A percentile compares a stretch with the other conserved stretches of the same genome.
phyloP scores from a whole-genome alignment of 2,329 filamentous ascomycete species.

The Fusarium mangiferae region DNA sequence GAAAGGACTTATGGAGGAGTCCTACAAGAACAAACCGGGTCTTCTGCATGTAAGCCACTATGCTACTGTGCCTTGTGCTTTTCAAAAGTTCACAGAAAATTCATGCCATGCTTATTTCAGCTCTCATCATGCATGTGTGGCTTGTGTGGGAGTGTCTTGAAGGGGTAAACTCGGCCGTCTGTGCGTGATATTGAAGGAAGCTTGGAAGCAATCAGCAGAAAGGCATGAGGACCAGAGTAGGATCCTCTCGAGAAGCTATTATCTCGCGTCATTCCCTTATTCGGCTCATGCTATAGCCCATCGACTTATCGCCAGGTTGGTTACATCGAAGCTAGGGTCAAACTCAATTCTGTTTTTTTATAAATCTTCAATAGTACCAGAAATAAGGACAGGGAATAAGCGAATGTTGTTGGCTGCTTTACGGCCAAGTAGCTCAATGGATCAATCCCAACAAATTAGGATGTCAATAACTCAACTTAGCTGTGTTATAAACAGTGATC shows the following conservation, averaged over 20 bases:
- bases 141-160: conserved; percentile 23
- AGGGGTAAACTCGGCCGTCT: conserved; percentile 28
- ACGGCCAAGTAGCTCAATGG: background rate
- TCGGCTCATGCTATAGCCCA: background rate
- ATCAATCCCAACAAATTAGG: background rate
- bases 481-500: background rate
- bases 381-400: background rate
- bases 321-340: conserved; percentile 3
- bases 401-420: background rate
- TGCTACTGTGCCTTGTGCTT: background rate
- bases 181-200: background rate
- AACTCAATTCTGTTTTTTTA: background rate
- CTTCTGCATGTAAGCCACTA: background rate
- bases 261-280: background rate
- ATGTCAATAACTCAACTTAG: background rate
- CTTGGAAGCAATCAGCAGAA: background rate
- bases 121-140: conserved; percentile 15
- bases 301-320: background rate
- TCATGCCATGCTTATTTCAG: conserved; percentile 5
- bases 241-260: background rate
- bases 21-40: background rate
- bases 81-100: background rate
- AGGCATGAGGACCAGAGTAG: background rate
- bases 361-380: background rate
- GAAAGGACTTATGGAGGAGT: background rate